These are phyloP conservation scores for Monosporozyma solicola DNA, from an alignment of 805 yeast species.

Conservation along the genomic window DNA sequence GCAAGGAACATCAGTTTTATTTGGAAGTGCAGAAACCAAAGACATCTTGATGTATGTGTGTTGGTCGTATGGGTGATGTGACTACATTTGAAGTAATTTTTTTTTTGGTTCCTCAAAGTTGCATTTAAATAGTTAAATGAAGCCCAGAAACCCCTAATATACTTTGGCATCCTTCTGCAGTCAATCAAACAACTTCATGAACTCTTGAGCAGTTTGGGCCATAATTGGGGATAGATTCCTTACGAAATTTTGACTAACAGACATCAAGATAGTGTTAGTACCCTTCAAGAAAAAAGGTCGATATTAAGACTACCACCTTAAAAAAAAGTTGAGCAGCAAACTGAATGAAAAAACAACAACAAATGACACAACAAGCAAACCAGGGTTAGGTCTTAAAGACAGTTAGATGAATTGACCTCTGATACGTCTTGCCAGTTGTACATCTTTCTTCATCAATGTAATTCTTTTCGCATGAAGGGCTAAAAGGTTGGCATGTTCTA, in stretches of 20 bases:
- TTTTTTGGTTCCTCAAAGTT: not conserved
- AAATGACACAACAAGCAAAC: no score
- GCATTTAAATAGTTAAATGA: not conserved
- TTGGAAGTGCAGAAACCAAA: not conserved
- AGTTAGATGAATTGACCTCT: conserved; percentile 41
- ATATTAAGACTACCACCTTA: not conserved
- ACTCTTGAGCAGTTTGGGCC: not conserved
- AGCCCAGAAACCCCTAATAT: not conserved
- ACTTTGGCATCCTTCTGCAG: not conserved
- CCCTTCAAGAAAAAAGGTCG: not conserved
- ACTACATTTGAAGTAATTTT: not conserved
- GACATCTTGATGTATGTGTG: not conserved
- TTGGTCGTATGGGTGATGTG: not conserved
- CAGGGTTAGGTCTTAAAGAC: not conserved
- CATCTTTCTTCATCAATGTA: conserved; percentile 79
- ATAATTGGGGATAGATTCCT: not conserved
- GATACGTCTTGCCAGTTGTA: conserved; percentile 69
- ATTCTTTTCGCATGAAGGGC: conserved; percentile 76
- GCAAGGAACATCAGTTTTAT: not conserved
- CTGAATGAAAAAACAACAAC: no score
- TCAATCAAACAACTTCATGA: not conserved
- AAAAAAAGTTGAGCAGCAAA: not conserved
- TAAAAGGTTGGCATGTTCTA: conserved; percentile 69
- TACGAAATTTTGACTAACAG: not conserved
- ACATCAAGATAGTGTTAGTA: not conserved